A percentile compares a stretch with the other conserved stretches of the same genome.
Evolutionary conservation across 768 basidiomycete genomes (phyloP).

Genomic region (Tricholoma terreum): DNA sequence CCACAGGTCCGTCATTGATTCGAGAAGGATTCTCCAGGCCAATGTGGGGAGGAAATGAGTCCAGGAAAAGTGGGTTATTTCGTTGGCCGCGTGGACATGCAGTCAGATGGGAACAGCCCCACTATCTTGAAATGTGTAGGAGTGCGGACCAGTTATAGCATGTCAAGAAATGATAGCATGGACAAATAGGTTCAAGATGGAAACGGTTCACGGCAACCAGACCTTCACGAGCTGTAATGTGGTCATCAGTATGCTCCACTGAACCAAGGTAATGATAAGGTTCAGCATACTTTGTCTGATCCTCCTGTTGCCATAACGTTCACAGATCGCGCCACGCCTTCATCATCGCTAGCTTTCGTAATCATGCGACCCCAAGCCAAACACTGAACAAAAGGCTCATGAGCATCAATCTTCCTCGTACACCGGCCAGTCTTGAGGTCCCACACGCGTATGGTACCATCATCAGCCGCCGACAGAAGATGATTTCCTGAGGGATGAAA

Average conservation of each 20-base stretch:
- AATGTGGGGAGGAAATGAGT: background rate
- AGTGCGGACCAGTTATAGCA: background rate
- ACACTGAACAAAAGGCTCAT: background rate
- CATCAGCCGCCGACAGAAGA: conserved; percentile 67
- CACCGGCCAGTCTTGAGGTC: background rate
- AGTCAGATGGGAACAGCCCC: too few relatives aligned
- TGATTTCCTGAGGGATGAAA: conserved; percentile 75
- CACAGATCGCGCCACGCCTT: background rate
- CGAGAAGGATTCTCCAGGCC: background rate
- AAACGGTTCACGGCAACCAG: background rate
- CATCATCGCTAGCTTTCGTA: background rate
- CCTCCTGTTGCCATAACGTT: background rate
- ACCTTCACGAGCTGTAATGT: background rate
- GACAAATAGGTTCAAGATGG: background rate
- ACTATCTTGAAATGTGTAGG: background rate
- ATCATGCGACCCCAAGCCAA: background rate
- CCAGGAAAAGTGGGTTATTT: background rate
- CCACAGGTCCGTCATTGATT: background rate
- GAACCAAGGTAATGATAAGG: background rate
- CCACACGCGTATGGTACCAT: conserved; percentile 34
- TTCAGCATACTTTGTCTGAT: background rate
- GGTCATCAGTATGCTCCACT: background rate
- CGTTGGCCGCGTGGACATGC: background rate
- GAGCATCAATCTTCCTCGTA: background rate
- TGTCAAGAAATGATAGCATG: background rate